These are phyloP conservation scores for Mycosphaerelloides madeirae DNA, from an alignment of 2,329 filamentous ascomycete species.

Conservation along the genomic window DNA sequence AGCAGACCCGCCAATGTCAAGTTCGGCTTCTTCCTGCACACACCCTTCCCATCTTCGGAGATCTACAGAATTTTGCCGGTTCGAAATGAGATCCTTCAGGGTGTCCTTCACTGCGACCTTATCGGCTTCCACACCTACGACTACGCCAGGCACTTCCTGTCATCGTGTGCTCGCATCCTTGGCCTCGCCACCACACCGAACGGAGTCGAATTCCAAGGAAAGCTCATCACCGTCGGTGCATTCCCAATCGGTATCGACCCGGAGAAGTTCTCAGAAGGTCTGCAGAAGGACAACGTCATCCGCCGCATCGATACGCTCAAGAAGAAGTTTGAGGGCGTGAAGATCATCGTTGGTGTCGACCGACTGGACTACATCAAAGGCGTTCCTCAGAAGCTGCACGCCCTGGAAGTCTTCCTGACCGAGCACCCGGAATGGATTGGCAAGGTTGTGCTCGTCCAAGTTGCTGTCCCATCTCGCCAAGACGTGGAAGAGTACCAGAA, in stretches of 20 bases:
- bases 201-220: conserved; percentile 84
- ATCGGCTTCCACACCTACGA: conserved; percentile 99
- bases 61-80: conserved; percentile 96
- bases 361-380: conserved; percentile 98
- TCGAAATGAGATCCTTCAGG: conserved; percentile 78
- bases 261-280: conserved; percentile 86
- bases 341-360: conserved; percentile 94
- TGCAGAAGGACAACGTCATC: conserved; percentile 79
- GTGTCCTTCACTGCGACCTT: conserved; percentile 87
- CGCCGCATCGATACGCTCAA: conserved; percentile 79
- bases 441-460: conserved; percentile 92
- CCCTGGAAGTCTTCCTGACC: conserved; percentile 91
- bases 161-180: conserved; percentile 90
- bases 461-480: conserved; percentile 88
- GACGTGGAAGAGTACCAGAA: conserved; percentile 99
- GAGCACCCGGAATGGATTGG: conserved; percentile 98
- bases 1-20: conserved; percentile 79
- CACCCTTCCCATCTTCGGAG: conserved; percentile 92
- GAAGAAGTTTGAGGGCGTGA: conserved; percentile 91
- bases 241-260: conserved; percentile 98
- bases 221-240: conserved; percentile 84
- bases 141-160: conserved; percentile 96
- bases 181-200: conserved; percentile 79
- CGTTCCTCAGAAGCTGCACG: conserved; percentile 94
- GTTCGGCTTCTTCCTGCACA: conserved; percentile 97